Conservation (phyloP, 805 yeast species). For the Saccharomycopsis schoenii region DNA sequence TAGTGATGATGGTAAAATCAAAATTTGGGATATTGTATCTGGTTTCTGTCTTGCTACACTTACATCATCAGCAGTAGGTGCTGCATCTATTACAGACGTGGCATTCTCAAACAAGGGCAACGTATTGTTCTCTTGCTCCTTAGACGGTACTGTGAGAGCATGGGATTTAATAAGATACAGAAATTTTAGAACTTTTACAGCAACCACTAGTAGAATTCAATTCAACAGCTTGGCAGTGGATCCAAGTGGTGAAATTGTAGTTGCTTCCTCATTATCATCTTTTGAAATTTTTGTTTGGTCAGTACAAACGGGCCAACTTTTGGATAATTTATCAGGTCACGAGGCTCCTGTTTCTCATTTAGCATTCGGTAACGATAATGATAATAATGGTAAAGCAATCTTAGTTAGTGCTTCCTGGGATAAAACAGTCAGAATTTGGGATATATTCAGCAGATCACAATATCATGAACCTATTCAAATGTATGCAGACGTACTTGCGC, state of each 20-base stretch:
- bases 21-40: slow-evolving; percentile 88
- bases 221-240: slow-evolving; percentile 88
- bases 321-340: slow-evolving; percentile 85
- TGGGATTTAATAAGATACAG: slow-evolving; percentile 92
- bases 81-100: slow-evolving; percentile 75
- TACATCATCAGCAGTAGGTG: slow-evolving; percentile 24
- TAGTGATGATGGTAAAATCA: slow-evolving; percentile 92
- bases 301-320: slow-evolving; percentile 86
- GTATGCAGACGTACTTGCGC: slow-evolving; percentile 70
- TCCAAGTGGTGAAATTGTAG: slow-evolving; percentile 93
- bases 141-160: slow-evolving; percentile 95
- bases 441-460: slow-evolving; percentile 76
- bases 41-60: slow-evolving; percentile 92
- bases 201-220: slow-evolving; percentile 69
- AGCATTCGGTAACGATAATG: slow-evolving; percentile 70
- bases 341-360: slow-evolving; percentile 90
- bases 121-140: slow-evolving; percentile 80
- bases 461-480: slow-evolving; percentile 86
- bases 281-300: slow-evolving; percentile 95
- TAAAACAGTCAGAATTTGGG: slow-evolving; percentile 88
- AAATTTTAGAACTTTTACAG: slow-evolving; percentile 90
- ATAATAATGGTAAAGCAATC: slow-evolving; percentile 31
- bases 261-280: slow-evolving; percentile 86
- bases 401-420: slow-evolving; percentile 96
- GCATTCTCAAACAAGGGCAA: slow-evolving; percentile 77